Conservation (phyloP, 257 asterid species). For the Linaria vulgaris region DNA sequence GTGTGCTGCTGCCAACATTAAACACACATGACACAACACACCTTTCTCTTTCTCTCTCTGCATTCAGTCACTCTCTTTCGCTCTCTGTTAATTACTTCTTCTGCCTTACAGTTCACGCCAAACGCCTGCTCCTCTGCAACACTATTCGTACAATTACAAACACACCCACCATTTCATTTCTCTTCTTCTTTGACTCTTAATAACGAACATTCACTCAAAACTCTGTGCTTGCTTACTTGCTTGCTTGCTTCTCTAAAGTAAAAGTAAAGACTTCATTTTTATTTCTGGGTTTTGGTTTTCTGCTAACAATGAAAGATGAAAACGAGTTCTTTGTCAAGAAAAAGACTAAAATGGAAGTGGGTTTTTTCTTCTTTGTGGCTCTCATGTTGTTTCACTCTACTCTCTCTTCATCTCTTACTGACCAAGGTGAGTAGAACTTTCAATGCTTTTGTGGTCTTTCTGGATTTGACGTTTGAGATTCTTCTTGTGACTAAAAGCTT, state of each 20-base stretch:
- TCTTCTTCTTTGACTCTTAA: no score
- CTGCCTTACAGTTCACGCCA: constrained; percentile 93
- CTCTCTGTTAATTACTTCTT: constrained; percentile 32
- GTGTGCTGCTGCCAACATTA: constrained; percentile 27
- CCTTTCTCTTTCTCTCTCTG: constrained; percentile 20
- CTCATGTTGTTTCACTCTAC: constrained; percentile 34
- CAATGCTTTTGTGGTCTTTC: background rate
- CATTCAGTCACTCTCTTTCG: constrained; percentile 40
- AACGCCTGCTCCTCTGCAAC: constrained; percentile 74
- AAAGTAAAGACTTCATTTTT: constrained; percentile 10
- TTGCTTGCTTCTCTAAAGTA: no score
- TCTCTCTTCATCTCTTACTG: constrained; percentile 42
- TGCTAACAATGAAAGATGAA: constrained; percentile 28
- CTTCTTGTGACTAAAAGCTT: no score
- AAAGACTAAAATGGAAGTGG: constrained; percentile 27
- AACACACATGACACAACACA: constrained; percentile 25
- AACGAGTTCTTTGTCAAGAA: constrained; percentile 17
- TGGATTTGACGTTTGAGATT: constrained; percentile 13
- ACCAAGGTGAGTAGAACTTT: constrained; percentile 47
- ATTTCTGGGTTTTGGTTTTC: background rate
- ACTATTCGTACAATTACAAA: constrained; percentile 26
- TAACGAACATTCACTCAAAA: no score
- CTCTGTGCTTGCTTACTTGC: constrained; percentile 4
- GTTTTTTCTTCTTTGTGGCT: constrained; percentile 16
- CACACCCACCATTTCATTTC: constrained; percentile 31